phyloP scores from a whole-genome alignment of 2,329 filamentous ascomycete species.

The Eutypella sp. region DNA sequence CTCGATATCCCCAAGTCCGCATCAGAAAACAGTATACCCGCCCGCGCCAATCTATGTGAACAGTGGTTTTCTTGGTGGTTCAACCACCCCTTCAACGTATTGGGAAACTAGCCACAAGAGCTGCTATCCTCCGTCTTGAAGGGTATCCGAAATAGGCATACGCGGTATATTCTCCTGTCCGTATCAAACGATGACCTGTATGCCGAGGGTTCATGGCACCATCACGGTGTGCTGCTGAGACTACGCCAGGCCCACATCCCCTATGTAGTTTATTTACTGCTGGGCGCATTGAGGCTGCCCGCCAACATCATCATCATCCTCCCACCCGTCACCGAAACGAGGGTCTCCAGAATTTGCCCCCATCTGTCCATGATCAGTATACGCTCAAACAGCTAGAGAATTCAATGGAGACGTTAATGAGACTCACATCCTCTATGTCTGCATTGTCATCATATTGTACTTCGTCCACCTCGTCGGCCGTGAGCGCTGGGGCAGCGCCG shows the following conservation, averaged over 20 bases:
- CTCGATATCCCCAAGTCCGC: too few species aligned
- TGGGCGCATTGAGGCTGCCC: conserved; percentile 66
- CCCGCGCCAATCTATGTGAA: too few species aligned
- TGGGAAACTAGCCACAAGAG: too few species aligned
- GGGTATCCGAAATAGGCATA: too few species aligned
- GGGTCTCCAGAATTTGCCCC: conserved; percentile 67
- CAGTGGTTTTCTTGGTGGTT: too few species aligned
- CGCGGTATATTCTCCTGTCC: too few species aligned
- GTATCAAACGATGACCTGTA: too few species aligned
- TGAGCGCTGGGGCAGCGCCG: conserved; percentile 52
- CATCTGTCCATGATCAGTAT: conserved; percentile 47
- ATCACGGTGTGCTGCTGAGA: not conserved
- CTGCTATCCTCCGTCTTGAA: too few species aligned
- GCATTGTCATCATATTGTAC: conserved; percentile 81
- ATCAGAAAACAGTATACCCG: too few species aligned
- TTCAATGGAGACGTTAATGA: not conserved
- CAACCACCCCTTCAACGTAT: too few species aligned
- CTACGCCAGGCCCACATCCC: conserved; percentile 19
- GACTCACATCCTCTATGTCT: conserved; percentile 69
- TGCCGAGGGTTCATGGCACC: too few species aligned
- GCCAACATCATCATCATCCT: conserved; percentile 65
- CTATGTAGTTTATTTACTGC: conserved; percentile 47
- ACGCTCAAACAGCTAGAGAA: not conserved
- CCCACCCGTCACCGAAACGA: conserved; percentile 60
- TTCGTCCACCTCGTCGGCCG: conserved; percentile 75